These are phyloP conservation scores for Pleurotus giganteus DNA, from an alignment of 768 basidiomycete genomes.

Conservation along the genomic window DNA sequence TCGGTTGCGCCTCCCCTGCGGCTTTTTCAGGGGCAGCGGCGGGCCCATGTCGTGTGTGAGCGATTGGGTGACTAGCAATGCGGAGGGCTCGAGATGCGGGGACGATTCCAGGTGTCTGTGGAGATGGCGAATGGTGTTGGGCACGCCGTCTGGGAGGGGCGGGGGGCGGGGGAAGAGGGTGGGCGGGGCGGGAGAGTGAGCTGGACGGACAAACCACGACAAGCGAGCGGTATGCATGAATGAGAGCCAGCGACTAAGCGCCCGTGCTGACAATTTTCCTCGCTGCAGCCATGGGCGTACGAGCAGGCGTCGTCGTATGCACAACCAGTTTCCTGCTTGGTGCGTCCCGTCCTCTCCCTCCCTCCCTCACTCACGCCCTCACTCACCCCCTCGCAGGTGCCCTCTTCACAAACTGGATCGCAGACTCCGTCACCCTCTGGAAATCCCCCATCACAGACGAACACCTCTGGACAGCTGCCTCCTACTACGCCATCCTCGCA, in stretches of 20 bases:
- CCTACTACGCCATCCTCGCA: conserved; percentile 78
- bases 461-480: conserved; percentile 78
- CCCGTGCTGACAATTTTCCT: too few relatives aligned
- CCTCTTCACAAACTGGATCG: conserved; percentile 89
- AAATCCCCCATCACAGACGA: conserved; percentile 85
- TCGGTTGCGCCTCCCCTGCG: conserved; percentile 63
- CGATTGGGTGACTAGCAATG: conserved; percentile 54
- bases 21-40: conserved; percentile 50
- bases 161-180: conserved; percentile 20
- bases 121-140: conserved; percentile 50
- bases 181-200: conserved; percentile 25
- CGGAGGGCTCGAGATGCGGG: conserved; percentile 65
- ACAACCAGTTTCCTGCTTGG: conserved; percentile 81
- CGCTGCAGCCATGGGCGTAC: conserved; percentile 62
- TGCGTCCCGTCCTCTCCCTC: conserved; percentile 26
- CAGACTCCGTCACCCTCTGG: conserved; percentile 90
- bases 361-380: neutral
- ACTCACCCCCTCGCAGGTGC: conserved; percentile 52
- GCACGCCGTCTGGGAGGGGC: conserved; percentile 51
- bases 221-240: neutral
- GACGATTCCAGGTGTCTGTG: conserved; percentile 56
- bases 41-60: conserved; percentile 44
- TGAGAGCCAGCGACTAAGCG: too few relatives aligned
- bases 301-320: conserved; percentile 72
- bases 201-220: too few relatives aligned